Base-by-base conservation (phyloP, 768 basidiomycete genomes). In the Rhizopogon vesiculosus region DNA sequence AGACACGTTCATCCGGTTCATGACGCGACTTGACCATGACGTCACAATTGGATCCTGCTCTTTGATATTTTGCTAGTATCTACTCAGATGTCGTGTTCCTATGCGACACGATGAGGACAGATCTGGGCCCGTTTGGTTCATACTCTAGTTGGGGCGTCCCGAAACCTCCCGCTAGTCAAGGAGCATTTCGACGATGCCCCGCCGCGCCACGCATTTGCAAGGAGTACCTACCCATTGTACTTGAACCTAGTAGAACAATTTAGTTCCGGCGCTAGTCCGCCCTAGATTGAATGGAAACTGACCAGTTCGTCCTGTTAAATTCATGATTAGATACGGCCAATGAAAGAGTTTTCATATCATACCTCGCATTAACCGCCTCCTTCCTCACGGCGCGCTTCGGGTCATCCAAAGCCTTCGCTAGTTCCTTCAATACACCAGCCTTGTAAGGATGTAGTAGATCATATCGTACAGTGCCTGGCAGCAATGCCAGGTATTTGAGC, bases 281-380 rank as follows among this genome's bases (percentile, higher is more conserved):
- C 22, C 18, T 18, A 45, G n/a, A 18, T 38, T n/a, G 10, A 9
- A 49, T 7, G 16, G 19, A 38, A 9, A 55, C 64, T 46, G 16
- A 63, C 68, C 68, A 69, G 45, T 61, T 71, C 19, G 68, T 69
- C 56, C 68, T 69, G 45, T 48, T 40, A n/a, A 48, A 43, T 42
- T 29, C 9, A 16, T 50, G 25, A n/a, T 67, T 28, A 62, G 16
- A 7, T 12, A 7, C 8, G 4, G 3, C 41, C 7, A 10, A 5
- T 2, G 10, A 33, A 29, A 51, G 16, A 31, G 19, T 8, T 8
- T 33, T 50, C 51, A 35, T 13, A 42, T 53, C 72, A 29, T 61
- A 78, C 80, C 87, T 64, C 35, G 93, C 87, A 61, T 93, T 86
- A 3, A 98, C 97, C 1, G 94, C 96, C 63, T 90, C 91, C 62